A percentile compares a stretch with the other conserved stretches of the same genome.
These are phyloP conservation scores for Primulina eburnea DNA, from an alignment of 257 asterid species.

Conservation along the genomic window DNA sequence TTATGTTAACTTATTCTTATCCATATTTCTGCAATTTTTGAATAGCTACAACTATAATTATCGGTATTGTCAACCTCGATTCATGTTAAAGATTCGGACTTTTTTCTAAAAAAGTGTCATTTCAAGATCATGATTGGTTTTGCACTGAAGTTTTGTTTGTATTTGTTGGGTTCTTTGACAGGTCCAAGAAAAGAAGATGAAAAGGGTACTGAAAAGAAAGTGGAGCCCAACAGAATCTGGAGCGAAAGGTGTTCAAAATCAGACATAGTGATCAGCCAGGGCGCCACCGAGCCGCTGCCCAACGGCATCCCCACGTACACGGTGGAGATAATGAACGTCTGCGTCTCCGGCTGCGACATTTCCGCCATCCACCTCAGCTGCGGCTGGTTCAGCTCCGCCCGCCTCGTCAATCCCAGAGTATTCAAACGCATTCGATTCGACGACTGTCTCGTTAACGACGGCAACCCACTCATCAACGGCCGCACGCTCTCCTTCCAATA, in stretches of 20 bases:
- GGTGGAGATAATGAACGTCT: constrained; percentile 77
- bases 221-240: constrained; percentile 76
- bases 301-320: constrained; percentile 86
- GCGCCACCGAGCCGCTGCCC: constrained; percentile 69
- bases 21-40: background rate
- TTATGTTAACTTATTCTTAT: background rate
- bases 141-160: background rate
- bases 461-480: constrained; percentile 65
- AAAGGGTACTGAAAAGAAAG: constrained; percentile 19
- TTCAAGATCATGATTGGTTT: background rate
- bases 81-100: background rate
- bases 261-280: constrained; percentile 72
- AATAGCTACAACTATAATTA: background rate
- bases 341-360: constrained; percentile 62
- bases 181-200: constrained; percentile 4
- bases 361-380: constrained; percentile 64
- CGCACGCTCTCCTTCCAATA: constrained; percentile 64
- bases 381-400: constrained; percentile 95
- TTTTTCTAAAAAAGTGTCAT: background rate
- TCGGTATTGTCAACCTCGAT: background rate
- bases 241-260: constrained; percentile 70
- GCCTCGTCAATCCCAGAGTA: constrained; percentile 65
- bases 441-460: constrained; percentile 79
- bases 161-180: constrained; percentile 12
- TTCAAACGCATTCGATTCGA: constrained; percentile 67